Evolutionary conservation across 2,329 filamentous ascomycete genomes (phyloP).

Genomic region (Alternaria alternata): DNA sequence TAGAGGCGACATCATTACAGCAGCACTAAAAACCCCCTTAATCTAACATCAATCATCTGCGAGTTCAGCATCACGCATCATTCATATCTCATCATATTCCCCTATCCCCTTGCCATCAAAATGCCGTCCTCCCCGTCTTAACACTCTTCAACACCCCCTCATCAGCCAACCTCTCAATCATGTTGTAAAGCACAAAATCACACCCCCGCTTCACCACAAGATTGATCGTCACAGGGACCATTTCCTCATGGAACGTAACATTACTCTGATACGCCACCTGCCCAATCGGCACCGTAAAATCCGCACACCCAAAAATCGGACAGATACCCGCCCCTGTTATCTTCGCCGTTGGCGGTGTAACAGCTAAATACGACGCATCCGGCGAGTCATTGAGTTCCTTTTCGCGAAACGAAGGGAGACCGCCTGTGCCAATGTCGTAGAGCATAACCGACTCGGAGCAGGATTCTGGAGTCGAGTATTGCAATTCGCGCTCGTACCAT

Average conservation of each 20-base stretch:
- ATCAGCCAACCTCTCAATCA: slow-evolving; percentile 53
- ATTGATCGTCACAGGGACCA: slow-evolving; percentile 55
- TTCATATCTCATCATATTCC: background rate
- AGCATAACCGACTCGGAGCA: slow-evolving; percentile 54
- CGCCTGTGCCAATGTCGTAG: slow-evolving; percentile 56
- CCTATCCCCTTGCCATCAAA: slow-evolving; percentile 7
- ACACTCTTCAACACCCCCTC: slow-evolving; percentile 50
- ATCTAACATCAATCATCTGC: background rate
- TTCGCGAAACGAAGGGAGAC: slow-evolving; percentile 52
- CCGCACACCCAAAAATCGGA: slow-evolving; percentile 51
- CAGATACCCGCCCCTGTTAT: slow-evolving; percentile 48
- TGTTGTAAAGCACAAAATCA: slow-evolving; percentile 54
- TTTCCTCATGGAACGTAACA: slow-evolving; percentile 52
- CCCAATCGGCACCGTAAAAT: slow-evolving; percentile 55
- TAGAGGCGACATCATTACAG: background rate
- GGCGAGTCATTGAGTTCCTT: slow-evolving; percentile 42
- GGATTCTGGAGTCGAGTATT: slow-evolving; percentile 48
- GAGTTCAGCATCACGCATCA: background rate
- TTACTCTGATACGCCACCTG: slow-evolving; percentile 53
- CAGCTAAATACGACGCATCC: slow-evolving; percentile 45
- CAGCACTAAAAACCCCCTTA: background rate
- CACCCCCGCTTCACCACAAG: slow-evolving; percentile 55
- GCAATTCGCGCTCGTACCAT: slow-evolving; percentile 51
- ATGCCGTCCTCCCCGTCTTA: slow-evolving; percentile 53
- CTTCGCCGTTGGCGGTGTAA: slow-evolving; percentile 39